phyloP scores from a whole-genome alignment of 352 stramenopile species.

The Phytopythium kandeliae region DNA sequence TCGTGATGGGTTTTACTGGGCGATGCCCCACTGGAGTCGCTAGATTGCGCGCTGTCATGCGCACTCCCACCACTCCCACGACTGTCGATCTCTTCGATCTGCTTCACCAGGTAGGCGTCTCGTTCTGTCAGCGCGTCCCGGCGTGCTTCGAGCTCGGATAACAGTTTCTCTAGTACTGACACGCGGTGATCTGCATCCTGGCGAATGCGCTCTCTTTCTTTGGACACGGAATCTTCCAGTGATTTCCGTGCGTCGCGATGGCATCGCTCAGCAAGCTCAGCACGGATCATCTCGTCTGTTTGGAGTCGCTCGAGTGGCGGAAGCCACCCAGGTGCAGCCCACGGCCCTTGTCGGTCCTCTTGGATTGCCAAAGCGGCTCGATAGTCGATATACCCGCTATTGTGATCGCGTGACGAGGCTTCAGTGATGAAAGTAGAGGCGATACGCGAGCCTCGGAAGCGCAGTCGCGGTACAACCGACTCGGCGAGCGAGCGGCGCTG shows the following conservation, averaged over 20 bases:
- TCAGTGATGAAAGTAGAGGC: neutral
- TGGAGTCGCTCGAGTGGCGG: conserved; percentile 10
- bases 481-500: conserved; percentile 39
- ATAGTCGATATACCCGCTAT: conserved; percentile 6
- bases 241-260: conserved; percentile 24
- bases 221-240: conserved; percentile 19
- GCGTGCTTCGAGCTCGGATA: conserved; percentile 12
- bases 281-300: conserved; percentile 12
- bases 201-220: conserved; percentile 13
- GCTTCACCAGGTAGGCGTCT: conserved; percentile 29
- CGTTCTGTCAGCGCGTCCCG: conserved; percentile 15
- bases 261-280: conserved; percentile 29
- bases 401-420: neutral
- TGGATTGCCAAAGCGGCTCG: conserved; percentile 19
- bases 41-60: conserved; percentile 5
- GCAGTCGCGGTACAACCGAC: conserved; percentile 27
- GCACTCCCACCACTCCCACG: conserved; percentile 18
- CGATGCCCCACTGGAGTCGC: neutral
- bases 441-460: conserved; percentile 16
- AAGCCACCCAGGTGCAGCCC: conserved; percentile 15
- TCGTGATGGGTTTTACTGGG: conserved; percentile 22
- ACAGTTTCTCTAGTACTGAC: conserved; percentile 11
- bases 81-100: conserved; percentile 63
- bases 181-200: conserved; percentile 10
- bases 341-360: conserved; percentile 18